Percentiles rank a stretch among this genome's conserved stretches.
Evolutionary conservation across 495 filamentous ascomycete genomes (phyloP).

Genomic region (Umbilicaria muhlenbergii): DNA sequence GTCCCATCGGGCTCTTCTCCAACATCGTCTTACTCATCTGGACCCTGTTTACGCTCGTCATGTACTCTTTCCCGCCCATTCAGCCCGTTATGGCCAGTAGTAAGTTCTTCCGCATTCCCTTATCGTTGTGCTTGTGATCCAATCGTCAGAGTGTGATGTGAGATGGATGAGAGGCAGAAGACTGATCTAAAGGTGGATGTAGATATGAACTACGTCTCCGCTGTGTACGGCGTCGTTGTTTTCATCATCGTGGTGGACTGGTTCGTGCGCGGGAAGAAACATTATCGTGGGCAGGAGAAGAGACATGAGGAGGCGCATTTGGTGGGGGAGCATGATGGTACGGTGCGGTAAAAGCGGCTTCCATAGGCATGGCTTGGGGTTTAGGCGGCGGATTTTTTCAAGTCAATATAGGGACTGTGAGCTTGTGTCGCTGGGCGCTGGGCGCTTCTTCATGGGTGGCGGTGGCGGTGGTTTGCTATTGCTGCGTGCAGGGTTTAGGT

Average conservation of each 20-base stretch:
- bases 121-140: background rate
- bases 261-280: constrained; percentile 26
- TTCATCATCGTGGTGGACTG: constrained; percentile 28
- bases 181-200: too few relatives aligned
- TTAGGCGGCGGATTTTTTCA: too few relatives aligned
- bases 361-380: too few relatives aligned
- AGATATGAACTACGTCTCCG: constrained; percentile 44
- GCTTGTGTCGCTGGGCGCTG: too few relatives aligned
- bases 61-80: constrained; percentile 35
- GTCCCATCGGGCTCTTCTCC: constrained; percentile 22
- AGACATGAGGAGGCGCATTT: constrained; percentile 7
- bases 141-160: too few relatives aligned
- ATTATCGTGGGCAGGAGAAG: constrained; percentile 18
- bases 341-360: too few relatives aligned
- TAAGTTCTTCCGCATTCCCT: constrained; percentile 11
- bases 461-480: too few relatives aligned
- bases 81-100: constrained; percentile 24
- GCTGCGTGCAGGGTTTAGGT: too few relatives aligned
- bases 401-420: too few relatives aligned
- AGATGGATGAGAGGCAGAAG: too few relatives aligned
- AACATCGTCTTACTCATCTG: constrained; percentile 33
- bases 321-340: background rate
- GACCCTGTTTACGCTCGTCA: constrained; percentile 35
- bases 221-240: constrained; percentile 32
- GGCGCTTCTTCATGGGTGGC: too few relatives aligned